Conservation (phyloP, 345 rosid genomes). For the Citrus mangshanensis region DNA sequence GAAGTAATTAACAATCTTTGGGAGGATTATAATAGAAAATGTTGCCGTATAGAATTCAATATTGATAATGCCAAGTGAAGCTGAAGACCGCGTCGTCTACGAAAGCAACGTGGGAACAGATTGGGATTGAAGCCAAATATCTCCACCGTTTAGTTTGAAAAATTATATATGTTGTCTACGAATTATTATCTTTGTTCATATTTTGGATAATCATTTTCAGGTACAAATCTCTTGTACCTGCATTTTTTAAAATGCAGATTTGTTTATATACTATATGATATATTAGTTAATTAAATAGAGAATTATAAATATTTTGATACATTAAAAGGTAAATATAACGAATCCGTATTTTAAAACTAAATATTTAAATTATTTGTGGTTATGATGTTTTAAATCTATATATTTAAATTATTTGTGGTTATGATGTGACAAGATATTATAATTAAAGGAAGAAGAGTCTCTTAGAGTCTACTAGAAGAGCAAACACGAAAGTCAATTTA, state of each 20-base stretch:
- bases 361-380: not conserved
- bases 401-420: not conserved
- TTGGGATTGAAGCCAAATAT: not conserved
- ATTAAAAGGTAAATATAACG: too few species aligned
- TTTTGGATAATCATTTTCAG: not conserved
- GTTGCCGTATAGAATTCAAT: not conserved
- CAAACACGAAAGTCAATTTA: not conserved
- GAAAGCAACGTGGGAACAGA: not conserved
- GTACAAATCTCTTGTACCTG: too few species aligned
- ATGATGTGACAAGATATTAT: not conserved
- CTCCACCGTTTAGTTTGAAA: not conserved
- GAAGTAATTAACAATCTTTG: not conserved
- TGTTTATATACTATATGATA: too few species aligned
- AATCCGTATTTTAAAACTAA: too few species aligned
- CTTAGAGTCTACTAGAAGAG: not conserved
- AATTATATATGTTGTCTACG: not conserved
- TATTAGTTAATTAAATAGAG: too few species aligned
- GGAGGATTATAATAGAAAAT: not conserved
- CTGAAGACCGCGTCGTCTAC: not conserved
- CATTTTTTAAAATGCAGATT: too few species aligned
- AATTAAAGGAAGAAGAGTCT: not conserved
- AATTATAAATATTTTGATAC: too few species aligned
- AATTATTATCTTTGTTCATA: not conserved
- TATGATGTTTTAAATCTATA: too few species aligned
- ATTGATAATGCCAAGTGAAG: not conserved